Evolutionary conservation across 805 yeast species (phyloP).

Genomic region (Starmera dryadoides): DNA sequence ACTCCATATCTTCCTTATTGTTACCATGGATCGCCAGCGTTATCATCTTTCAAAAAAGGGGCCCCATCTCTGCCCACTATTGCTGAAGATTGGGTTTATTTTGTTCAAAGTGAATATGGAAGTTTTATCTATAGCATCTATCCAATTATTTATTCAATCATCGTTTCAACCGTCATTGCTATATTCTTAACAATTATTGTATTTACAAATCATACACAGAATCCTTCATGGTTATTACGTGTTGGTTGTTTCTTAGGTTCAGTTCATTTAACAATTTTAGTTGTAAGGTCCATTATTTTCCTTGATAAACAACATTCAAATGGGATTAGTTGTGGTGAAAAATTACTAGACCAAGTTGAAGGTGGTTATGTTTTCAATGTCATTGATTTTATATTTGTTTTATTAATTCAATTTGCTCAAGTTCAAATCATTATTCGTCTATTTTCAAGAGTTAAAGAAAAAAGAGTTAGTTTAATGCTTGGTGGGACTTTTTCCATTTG

Average conservation of each 20-base stretch:
- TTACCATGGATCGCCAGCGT: slow-evolving; percentile 24
- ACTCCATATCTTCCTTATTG: slow-evolving; percentile 26
- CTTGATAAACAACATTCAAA: slow-evolving; percentile 39
- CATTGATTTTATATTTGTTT: slow-evolving; percentile 50
- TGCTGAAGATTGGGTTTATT: slow-evolving; percentile 40
- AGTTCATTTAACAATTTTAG: slow-evolving; percentile 43
- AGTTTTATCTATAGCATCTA: slow-evolving; percentile 49
- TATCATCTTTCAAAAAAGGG: slow-evolving; percentile 25
- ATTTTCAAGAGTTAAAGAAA: slow-evolving; percentile 62
- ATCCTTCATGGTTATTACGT: slow-evolving; percentile 46
- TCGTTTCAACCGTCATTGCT: slow-evolving; percentile 59
- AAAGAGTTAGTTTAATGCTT: slow-evolving; percentile 48
- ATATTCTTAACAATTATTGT: slow-evolving; percentile 57
- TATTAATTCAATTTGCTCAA: slow-evolving; percentile 57
- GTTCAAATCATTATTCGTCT: slow-evolving; percentile 65
- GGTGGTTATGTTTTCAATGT: slow-evolving; percentile 38
- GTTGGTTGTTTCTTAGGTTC: slow-evolving; percentile 46
- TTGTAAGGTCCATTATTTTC: slow-evolving; percentile 38
- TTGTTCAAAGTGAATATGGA: slow-evolving; percentile 30
- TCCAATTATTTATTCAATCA: slow-evolving; percentile 53
- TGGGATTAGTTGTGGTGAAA: slow-evolving; percentile 32
- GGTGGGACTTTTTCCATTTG: slow-evolving; percentile 48
- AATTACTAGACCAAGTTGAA: slow-evolving; percentile 37
- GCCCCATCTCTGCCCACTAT: slow-evolving; percentile 34
- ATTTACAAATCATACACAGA: slow-evolving; percentile 56